Conservation (phyloP, 108 stramenopile genomes). For the Mediolabrus comicus region DNA sequence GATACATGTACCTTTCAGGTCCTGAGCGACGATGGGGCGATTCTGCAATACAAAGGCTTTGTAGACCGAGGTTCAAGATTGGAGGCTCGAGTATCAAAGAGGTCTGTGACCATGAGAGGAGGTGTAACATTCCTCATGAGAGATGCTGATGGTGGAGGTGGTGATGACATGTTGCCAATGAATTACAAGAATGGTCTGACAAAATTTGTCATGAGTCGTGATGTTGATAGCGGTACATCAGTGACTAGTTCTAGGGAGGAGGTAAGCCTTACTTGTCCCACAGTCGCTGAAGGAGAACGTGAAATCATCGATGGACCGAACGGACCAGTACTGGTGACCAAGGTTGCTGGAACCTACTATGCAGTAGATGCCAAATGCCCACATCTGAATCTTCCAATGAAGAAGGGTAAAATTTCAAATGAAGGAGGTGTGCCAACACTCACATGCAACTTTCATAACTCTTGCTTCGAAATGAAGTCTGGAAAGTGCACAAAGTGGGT, state of each 20-base stretch:
- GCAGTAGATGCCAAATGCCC: conserved; percentile 53
- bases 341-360: conserved; percentile 36
- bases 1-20: conserved; percentile 91
- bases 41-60: conserved; percentile 85
- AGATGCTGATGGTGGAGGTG: conserved; percentile 48
- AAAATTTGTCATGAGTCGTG: conserved; percentile 78
- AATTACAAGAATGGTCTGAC: conserved; percentile 78
- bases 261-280: conserved; percentile 15
- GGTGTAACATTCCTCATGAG: conserved; percentile 83
- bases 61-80: conserved; percentile 84
- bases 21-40: conserved; percentile 66
- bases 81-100: conserved; percentile 78
- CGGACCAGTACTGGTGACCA: conserved; percentile 43
- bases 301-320: conserved; percentile 28
- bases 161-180: conserved; percentile 81
- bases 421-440: conserved; percentile 28
- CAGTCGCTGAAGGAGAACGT: conserved; percentile 36
- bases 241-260: not conserved
- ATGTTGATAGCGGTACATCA: conserved; percentile 11
- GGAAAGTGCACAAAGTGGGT: conserved; percentile 46
- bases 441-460: conserved; percentile 50
- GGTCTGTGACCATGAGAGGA: conserved; percentile 72
- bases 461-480: conserved; percentile 38
- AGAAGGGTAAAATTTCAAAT: conserved; percentile 37
- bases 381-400: conserved; percentile 51